Conservation (phyloP, 768 basidiomycete genomes). For the Lactarius indigo region DNA sequence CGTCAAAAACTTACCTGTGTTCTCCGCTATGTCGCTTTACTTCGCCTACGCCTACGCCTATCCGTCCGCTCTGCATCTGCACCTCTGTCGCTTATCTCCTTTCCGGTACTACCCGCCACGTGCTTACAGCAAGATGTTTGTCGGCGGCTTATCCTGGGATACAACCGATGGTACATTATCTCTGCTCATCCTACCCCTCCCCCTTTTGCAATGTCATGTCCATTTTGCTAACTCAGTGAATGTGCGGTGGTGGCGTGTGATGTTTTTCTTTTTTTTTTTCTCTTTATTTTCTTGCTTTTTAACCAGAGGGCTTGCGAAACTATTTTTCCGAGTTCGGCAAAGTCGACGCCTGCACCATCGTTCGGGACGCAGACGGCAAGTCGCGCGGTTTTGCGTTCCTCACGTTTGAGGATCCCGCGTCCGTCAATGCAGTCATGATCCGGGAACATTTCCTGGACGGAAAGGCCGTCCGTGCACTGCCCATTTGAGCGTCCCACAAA, state of each 20-base stretch:
- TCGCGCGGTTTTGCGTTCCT: conserved; percentile 97
- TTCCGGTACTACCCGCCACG: conserved; percentile 22
- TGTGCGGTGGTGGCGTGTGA: conserved; percentile 32
- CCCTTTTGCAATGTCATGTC: conserved; percentile 29
- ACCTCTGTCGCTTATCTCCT: conserved; percentile 21
- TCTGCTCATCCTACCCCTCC: conserved; percentile 32
- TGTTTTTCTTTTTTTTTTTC: conserved; percentile 1
- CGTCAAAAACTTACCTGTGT: conserved; percentile 22
- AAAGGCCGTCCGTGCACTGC: conserved; percentile 73
- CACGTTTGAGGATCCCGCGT: conserved; percentile 89
- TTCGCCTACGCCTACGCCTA: conserved; percentile 21
- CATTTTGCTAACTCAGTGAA: conserved; percentile 44
- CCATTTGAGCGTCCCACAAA: neutral
- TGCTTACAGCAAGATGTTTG: conserved; percentile 94
- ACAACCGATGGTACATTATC: conserved; percentile 88
- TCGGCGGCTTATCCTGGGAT: conserved; percentile 99
- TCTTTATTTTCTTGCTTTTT: neutral
- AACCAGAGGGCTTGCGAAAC: conserved; percentile 65
- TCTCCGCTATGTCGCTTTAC: conserved; percentile 24
- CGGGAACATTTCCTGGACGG: conserved; percentile 94
- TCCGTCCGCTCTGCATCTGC: conserved; percentile 23
- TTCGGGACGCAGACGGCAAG: conserved; percentile 93
- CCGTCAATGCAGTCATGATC: conserved; percentile 94
- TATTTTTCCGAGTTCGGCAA: conserved; percentile 97
- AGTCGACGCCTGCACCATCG: conserved; percentile 97